These are phyloP conservation scores for Coniferiporia sulphurascens DNA, from an alignment of 1,284 basidiomycete species.

Conservation along the genomic window DNA sequence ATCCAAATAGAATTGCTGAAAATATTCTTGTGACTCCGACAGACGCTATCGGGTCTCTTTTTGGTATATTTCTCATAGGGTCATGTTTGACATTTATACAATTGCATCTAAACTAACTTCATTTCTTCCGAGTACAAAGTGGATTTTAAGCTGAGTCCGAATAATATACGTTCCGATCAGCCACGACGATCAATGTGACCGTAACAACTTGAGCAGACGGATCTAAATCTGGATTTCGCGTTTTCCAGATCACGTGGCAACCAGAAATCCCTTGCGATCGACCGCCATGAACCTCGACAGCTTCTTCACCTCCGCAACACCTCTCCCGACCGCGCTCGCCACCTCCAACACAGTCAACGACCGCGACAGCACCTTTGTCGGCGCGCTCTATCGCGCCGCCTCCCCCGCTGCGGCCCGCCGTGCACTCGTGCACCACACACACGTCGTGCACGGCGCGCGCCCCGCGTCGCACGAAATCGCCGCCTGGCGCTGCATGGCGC, in stretches of 20 bases:
- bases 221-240: too few species aligned
- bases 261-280: background rate
- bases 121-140: too few species aligned
- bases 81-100: too few species aligned
- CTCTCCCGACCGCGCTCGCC: constrained; percentile 45
- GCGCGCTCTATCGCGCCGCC: constrained; percentile 49
- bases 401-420: constrained; percentile 44
- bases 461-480: constrained; percentile 66
- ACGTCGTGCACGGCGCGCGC: constrained; percentile 47
- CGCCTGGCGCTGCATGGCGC: constrained; percentile 71
- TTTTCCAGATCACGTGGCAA: background rate
- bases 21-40: too few species aligned
- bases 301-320: constrained; percentile 45
- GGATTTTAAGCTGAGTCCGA: too few species aligned
- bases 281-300: constrained; percentile 40
- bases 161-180: too few species aligned
- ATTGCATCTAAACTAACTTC: too few species aligned
- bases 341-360: constrained; percentile 70
- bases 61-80: too few species aligned
- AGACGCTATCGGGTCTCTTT: too few species aligned
- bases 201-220: too few species aligned
- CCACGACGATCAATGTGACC: too few species aligned
- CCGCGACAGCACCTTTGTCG: constrained; percentile 64
- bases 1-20: too few species aligned
- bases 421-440: constrained; percentile 44